A percentile compares a stretch with the other conserved stretches of the same genome.
Evolutionary conservation across 768 basidiomycete genomes (phyloP).

Genomic region (Trametes cubensis): DNA sequence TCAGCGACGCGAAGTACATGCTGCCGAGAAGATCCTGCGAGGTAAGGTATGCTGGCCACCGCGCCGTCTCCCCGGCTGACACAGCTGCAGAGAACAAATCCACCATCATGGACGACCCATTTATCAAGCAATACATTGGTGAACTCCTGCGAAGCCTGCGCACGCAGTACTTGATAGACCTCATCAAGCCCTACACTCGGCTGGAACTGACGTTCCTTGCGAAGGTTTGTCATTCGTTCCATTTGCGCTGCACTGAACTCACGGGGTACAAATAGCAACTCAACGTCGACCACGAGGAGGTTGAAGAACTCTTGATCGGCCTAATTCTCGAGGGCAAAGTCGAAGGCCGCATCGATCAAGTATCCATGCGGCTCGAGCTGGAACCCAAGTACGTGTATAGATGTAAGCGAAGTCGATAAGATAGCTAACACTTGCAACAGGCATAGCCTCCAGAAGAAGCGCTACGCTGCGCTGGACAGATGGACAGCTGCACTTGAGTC

Average conservation of each 20-base stretch:
- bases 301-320: constrained; percentile 90
- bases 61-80: background rate
- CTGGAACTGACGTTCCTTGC: constrained; percentile 93
- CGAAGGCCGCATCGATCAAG: constrained; percentile 95
- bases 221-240: constrained; percentile 53
- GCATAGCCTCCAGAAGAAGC: constrained; percentile 84
- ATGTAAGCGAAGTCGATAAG: background rate
- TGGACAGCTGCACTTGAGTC: constrained; percentile 83
- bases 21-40: constrained; percentile 94
- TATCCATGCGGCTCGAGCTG: constrained; percentile 88
- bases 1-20: constrained; percentile 92
- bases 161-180: constrained; percentile 95
- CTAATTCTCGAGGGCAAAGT: constrained; percentile 97
- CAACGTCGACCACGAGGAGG: constrained; percentile 88
- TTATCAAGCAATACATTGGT: constrained; percentile 95
- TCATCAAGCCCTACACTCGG: constrained; percentile 96
- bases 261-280: constrained; percentile 68
- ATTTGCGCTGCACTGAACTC: background rate
- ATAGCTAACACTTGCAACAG: constrained; percentile 39
- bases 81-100: constrained; percentile 74
- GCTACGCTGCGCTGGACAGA: constrained; percentile 77
- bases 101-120: constrained; percentile 95
- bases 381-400: constrained; percentile 70
- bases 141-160: constrained; percentile 92
- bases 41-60: constrained; percentile 47